Evolutionary conservation across 495 filamentous ascomycete genomes (phyloP), one percentile per base, ranked within the genome.

Genomic region (Hypoxylon fuscum): DNA sequence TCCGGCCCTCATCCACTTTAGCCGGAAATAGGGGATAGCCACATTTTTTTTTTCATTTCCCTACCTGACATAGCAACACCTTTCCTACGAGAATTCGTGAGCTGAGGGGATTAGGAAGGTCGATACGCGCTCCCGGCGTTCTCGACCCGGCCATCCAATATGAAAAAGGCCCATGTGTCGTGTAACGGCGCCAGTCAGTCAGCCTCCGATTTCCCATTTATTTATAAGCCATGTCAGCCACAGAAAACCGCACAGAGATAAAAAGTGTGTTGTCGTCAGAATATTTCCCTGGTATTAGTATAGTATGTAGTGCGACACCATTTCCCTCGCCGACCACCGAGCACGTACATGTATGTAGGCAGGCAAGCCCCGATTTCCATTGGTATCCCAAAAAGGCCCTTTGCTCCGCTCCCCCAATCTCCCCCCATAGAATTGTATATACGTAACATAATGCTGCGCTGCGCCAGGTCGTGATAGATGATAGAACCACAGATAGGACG

Each of bases 371-470:
- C 1, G 14, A n/a, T n/a, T 50, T 35, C 20, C 38, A 54, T 38
- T 56, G 45, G 12, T 54, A 53, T 53, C 47, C 25, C 42, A 37
- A 61, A 38, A 52, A n/a, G 43, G 3, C 18, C 44, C 43, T 52
- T 64, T 58, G 42, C 46, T 43, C 54, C 61, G 5, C n/a, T n/a
- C n/a, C n/a, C n/a, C n/a, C 21, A 58, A 34, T 20, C 46, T 35
- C 17, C 53, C 29, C 31, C 41, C 38, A 50, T 47, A 55, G 3
- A 15, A 9, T 17, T 15, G 37, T 40, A 20, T 27, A 8, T 27
- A 40, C 6, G 15, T 5, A 17, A 14, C n/a, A n/a, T n/a, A n/a
- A n/a, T n/a, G 37, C 37, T 2, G 50, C 43, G 51, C 55, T 55
- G 29, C 38, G 23, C 3, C 29, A 45, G 11, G n/a, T 41, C 35